These are phyloP conservation scores for Fraxinus sp. DNA, from an alignment of 305 asterid genomes.

Conservation along the genomic window DNA sequence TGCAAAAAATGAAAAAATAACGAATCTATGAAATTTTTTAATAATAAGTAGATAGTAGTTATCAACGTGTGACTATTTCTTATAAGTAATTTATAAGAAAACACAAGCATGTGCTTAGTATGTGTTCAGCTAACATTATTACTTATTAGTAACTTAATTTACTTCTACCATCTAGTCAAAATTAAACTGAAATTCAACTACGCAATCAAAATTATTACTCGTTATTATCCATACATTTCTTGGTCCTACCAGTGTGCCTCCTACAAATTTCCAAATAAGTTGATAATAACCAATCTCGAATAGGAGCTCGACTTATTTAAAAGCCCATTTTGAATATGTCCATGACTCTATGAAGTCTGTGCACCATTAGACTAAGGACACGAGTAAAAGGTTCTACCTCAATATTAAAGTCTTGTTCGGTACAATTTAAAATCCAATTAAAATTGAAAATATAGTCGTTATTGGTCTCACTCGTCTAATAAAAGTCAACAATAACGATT, in stretches of 20 bases:
- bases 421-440: no score
- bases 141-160: no score
- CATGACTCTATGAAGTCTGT: neutral
- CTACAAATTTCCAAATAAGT: neutral
- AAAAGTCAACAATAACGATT: no score
- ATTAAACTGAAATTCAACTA: neutral
- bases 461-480: no score
- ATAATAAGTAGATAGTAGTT: neutral
- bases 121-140: no score
- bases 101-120: neutral
- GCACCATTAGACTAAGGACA: neutral
- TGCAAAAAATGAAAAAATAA: no score
- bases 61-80: neutral
- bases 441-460: no score
- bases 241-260: neutral
- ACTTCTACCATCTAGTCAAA: neutral
- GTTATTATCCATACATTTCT: neutral
- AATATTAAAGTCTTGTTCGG: no score
- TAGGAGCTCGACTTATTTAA: neutral
- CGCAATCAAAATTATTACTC: neutral
- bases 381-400: neutral
- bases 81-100: no score
- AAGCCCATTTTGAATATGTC: neutral
- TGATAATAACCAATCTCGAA: no score
- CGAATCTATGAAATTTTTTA: neutral